Conservation (phyloP, 2,329 filamentous ascomycete species). For the Macrophomina phaseolina region DNA sequence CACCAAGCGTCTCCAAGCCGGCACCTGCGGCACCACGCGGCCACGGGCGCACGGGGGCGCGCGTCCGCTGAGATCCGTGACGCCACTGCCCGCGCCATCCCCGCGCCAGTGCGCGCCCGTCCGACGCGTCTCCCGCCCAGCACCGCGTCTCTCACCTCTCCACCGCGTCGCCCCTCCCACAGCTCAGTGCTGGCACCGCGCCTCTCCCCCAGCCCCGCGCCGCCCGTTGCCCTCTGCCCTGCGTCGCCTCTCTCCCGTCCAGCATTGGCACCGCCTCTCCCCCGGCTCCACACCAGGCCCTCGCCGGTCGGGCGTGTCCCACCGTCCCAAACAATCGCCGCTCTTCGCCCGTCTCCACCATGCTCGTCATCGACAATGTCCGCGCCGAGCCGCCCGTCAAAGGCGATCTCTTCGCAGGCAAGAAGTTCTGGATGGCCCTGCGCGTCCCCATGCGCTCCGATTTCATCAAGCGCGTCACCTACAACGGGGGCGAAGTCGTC, state of each 20-base stretch:
- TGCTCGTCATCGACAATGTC: conserved; percentile 30
- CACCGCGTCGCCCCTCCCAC: neutral
- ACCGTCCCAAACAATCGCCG: neutral
- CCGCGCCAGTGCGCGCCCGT: too few relatives aligned
- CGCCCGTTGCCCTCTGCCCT: too few relatives aligned
- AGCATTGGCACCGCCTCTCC: too few relatives aligned
- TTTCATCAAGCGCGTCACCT: conserved; percentile 57
- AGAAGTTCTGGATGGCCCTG: conserved; percentile 64
- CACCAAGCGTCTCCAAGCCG: neutral
- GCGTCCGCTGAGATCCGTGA: neutral
- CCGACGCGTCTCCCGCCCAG: neutral
- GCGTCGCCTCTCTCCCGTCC: too few relatives aligned
- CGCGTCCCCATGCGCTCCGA: conserved; percentile 57
- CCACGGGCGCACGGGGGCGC: too few relatives aligned
- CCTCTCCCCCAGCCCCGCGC: too few relatives aligned
- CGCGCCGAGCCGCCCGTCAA: conserved; percentile 38
- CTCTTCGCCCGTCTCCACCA: neutral
- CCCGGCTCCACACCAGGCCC: neutral
- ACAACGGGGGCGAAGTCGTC: conserved; percentile 62
- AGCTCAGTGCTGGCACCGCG: too few relatives aligned
- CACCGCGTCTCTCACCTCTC: neutral
- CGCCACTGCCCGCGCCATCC: too few relatives aligned
- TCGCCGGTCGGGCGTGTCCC: neutral
- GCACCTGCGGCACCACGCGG: too few relatives aligned
- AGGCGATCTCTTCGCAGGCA: conserved; percentile 57